A percentile compares a stretch with the other conserved stretches of the same genome.
phyloP scores from a whole-genome alignment of 257 asterid genomes.

The Nicotiana paniculata region DNA sequence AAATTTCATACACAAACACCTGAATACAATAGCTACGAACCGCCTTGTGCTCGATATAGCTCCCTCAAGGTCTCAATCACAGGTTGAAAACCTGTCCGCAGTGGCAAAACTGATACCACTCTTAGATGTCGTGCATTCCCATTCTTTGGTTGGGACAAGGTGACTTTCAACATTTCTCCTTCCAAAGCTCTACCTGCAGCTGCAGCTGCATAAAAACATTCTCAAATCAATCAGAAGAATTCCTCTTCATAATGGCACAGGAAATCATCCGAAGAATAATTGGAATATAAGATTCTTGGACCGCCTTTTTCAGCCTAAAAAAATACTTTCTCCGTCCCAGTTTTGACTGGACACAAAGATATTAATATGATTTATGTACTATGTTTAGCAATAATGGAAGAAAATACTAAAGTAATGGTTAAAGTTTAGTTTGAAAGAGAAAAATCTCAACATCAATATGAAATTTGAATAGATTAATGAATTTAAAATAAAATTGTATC shows the following conservation, averaged over 20 bases:
- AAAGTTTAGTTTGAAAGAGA: background rate
- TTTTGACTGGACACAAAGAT: background rate
- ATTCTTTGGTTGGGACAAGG: slow-evolving; percentile 68
- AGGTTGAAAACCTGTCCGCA: slow-evolving; percentile 61
- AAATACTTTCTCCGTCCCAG: background rate
- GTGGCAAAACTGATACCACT: slow-evolving; percentile 65
- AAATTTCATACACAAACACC: background rate
- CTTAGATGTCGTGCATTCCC: slow-evolving; percentile 80
- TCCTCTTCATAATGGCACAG: background rate
- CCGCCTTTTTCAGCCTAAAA: background rate
- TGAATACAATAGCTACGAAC: slow-evolving; percentile 8
- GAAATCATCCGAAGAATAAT: background rate
- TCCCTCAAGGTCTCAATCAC: slow-evolving; percentile 56
- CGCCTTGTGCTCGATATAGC: slow-evolving; percentile 29
- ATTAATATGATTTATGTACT: background rate
- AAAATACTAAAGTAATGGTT: background rate
- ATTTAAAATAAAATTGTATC: background rate
- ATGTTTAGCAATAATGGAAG: background rate
- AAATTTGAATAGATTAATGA: background rate
- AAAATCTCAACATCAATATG: background rate
- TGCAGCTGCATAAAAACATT: slow-evolving; percentile 28
- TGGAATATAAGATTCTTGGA: background rate
- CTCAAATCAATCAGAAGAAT: background rate
- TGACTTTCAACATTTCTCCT: slow-evolving; percentile 76
- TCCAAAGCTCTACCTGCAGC: slow-evolving; percentile 54